Evolutionary conservation across 2,329 filamentous ascomycete genomes (phyloP).

Genomic region (Beauveria medogensis): DNA sequence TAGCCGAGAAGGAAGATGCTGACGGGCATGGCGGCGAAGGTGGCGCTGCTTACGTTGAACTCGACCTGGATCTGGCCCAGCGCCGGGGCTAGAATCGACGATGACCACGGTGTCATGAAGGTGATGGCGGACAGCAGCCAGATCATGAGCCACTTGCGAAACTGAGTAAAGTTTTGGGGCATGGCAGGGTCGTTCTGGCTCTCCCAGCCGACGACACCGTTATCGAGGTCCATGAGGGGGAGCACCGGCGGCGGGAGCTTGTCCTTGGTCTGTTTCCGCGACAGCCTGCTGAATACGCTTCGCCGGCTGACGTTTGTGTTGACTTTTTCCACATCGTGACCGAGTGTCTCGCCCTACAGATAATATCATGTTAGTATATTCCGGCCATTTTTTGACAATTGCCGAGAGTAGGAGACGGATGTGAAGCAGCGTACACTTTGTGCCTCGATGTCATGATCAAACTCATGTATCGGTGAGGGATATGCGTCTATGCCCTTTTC

Average conservation of each 20-base stretch:
- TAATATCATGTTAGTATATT: background rate
- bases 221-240: constrained; percentile 43
- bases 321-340: constrained; percentile 13
- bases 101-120: constrained; percentile 57
- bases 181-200: constrained; percentile 47
- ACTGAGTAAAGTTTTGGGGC: constrained; percentile 48
- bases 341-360: constrained; percentile 9
- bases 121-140: constrained; percentile 51
- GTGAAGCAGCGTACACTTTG: constrained; percentile 14
- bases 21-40: constrained; percentile 43
- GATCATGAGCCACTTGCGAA: constrained; percentile 51
- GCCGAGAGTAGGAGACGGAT: background rate
- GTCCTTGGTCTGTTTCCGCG: constrained; percentile 19
- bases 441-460: constrained; percentile 17
- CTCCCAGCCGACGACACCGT: constrained; percentile 53
- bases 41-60: constrained; percentile 32
- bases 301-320: constrained; percentile 17
- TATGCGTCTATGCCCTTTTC: constrained; percentile 12
- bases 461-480: constrained; percentile 10
- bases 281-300: constrained; percentile 19
- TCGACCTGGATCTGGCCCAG: constrained; percentile 35
- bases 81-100: constrained; percentile 49
- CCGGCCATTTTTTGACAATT: too few relatives aligned
- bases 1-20: constrained; percentile 56
- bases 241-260: constrained; percentile 27